Evolutionary conservation across 2,329 filamentous ascomycete species (phyloP), one percentile per base, ranked within the genome.

Genomic region (Emergomyces orientalis): DNA sequence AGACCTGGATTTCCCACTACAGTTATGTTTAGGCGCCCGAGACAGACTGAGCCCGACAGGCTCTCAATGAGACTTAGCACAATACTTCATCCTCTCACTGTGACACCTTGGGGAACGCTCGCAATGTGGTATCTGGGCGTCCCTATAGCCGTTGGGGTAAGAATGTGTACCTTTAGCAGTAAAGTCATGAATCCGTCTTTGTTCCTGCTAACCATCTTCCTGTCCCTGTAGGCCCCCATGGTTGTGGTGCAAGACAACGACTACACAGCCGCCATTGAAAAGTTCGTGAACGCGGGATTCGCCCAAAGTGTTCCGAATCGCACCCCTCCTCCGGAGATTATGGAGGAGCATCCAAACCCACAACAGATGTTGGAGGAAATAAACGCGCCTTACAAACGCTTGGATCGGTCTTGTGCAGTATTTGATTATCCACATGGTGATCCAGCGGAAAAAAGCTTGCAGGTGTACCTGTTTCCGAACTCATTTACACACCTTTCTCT

Each of bases 101-200:
- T 69, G 27, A 52, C 64, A 63, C 60, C 67, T 49, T 70, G 66
- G 69, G 68, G 67, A 56, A 17, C 63, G 32, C 55, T 67, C 14
- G 69, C 68, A 65, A 65, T 66, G 63, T 39, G 37, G 27, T 66
- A 69, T 63, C 47, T 70, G 11, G 69, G 69, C 22, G 67, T 70
- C 19, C 68, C 65, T 45, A 64, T 69, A 30, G 65, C 14, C 32
- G 8, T 67, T 43, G 62, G 56, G 60, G 66, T 66, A 68, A 62
- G 51, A 45, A 43, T 11, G 22, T 55, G n/a, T 41, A 47, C 17
- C 41, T 63, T 60, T 11, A 60, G 30, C 8, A 52, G 5, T 54
- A 61, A 32, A 61, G 43, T 5, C 25, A 52, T 11, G 22, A 39
- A 52, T 25, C 58, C 41, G 27, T 57, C 32, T 17, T 56, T 34